A percentile compares a stretch with the other conserved stretches of the same genome.
phyloP scores from a whole-genome alignment of 305 asterid species.

The Fraxinus floribunda region DNA sequence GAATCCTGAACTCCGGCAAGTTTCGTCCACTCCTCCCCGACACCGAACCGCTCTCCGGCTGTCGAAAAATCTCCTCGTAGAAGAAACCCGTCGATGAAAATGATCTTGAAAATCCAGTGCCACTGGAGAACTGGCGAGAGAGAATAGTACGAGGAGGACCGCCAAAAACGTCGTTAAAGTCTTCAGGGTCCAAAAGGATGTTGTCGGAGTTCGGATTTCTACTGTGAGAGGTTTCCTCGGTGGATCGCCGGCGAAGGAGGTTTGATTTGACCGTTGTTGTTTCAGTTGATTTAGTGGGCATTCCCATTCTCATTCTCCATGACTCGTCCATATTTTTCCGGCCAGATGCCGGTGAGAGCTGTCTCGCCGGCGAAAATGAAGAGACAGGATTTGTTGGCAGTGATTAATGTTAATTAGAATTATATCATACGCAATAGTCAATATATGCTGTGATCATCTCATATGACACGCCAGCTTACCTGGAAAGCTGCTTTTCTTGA shows the following conservation, averaged over 20 bases:
- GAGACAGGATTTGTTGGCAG: conserved; percentile 17
- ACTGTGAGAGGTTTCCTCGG: conserved; percentile 32
- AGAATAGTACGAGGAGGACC: conserved; percentile 76
- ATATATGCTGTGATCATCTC: neutral
- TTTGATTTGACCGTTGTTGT: conserved; percentile 19
- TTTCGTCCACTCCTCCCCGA: conserved; percentile 41
- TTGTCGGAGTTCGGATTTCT: conserved; percentile 22
- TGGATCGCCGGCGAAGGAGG: conserved; percentile 45
- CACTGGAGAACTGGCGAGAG: conserved; percentile 50
- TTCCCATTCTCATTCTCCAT: conserved; percentile 67
- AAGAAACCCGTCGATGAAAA: conserved; percentile 30
- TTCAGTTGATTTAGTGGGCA: conserved; percentile 36
- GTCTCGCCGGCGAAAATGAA: neutral
- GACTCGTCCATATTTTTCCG: conserved; percentile 59
- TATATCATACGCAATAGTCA: neutral
- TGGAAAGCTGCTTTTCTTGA: conserved; percentile 31
- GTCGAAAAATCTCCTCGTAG: conserved; percentile 60
- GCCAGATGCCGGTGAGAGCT: conserved; percentile 16
- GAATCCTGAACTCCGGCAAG: conserved; percentile 72
- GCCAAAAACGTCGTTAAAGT: conserved; percentile 76
- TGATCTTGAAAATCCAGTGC: conserved; percentile 32
- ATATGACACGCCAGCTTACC: conserved; percentile 21
- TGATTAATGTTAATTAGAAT: conserved; percentile 16
- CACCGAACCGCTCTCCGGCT: conserved; percentile 32
- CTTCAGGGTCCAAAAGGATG: conserved; percentile 40